Base-by-base conservation (phyloP, 345 rosid genomes). In the Linum usitatissimum region DNA sequence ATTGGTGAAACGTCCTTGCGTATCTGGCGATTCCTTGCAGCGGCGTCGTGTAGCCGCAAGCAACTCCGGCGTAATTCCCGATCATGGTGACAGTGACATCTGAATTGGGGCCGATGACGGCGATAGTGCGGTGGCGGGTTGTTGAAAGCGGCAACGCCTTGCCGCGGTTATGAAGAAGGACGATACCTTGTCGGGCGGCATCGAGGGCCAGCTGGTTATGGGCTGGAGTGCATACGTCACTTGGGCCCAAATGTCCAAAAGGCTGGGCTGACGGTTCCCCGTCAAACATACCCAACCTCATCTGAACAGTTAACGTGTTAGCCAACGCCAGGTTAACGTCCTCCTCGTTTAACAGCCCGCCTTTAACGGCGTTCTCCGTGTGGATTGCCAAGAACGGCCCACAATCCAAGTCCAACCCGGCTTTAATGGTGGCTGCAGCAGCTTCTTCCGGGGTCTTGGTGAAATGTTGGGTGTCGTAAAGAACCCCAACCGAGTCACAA, bases 401-500 rank as follows among this genome's bases (percentile, higher is more conserved):
- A 20, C 63, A 60, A n/a, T 60, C 63, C 63, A 60, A 60, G 21
- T 60, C 63, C 42, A 60, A 18, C 17, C 63, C 63, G 65, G 97
- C 95, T 86, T 77, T 87, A 48, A 92, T 84, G 55, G 98, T 87
- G 23, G 80, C 87, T 13, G 98, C 97, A 0, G 91, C 98, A 18
- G 98, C 77, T 54, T 73, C 73, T 61, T 73, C 77, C 0, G 77
- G 70, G 6, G 77, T 73, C 3, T 72, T 54, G 1, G 77, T 73
- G 45, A 68, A 73, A 53, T 73, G 77, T 36, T 73, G 77, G 28
- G 57, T 30, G 18, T 30, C n/a, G 9, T 73, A 73, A 18, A 60
- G 69, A 28, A 73, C 77, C 3, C 70, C 73, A 4, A 73, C 77
- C 1, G 77, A 73, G 62, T 73, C 77, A 40, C 77, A 73, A 21